Percentiles rank a stretch among this genome's conserved stretches.
Evolutionary conservation across 345 rosid species (phyloP).

Genomic region (Gossypium ekmanianum): DNA sequence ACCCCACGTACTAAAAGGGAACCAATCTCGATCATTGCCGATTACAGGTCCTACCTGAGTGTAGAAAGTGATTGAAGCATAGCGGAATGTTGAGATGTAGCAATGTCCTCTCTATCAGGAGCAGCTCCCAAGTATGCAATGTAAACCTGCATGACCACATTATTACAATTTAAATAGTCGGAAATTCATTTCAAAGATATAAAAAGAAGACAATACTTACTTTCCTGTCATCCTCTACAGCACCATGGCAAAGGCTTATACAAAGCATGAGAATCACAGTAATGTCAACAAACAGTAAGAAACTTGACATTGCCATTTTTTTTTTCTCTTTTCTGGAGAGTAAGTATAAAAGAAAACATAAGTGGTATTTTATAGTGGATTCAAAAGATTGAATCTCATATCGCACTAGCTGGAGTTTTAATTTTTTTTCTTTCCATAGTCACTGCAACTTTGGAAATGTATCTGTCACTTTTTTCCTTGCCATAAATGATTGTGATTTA

Average conservation of each 20-base stretch:
- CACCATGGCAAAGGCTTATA: background rate
- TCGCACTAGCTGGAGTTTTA: background rate
- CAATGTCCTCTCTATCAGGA: constrained; percentile 25
- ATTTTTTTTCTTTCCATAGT: background rate
- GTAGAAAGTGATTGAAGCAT: constrained; percentile 29
- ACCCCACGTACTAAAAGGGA: too few relatives aligned
- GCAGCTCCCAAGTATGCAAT: constrained; percentile 45
- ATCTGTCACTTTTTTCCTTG: too few relatives aligned
- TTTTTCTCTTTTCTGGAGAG: background rate
- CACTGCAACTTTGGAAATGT: background rate
- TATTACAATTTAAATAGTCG: too few relatives aligned
- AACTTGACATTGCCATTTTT: background rate
- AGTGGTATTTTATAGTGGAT: background rate
- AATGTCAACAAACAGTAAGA: too few relatives aligned
- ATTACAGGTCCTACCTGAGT: constrained; percentile 19
- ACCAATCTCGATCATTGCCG: too few relatives aligned
- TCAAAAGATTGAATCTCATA: background rate
- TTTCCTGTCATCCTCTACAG: background rate
- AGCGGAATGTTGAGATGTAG: constrained; percentile 29
- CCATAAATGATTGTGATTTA: background rate
- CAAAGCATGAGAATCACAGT: too few relatives aligned
- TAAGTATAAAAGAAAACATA: background rate
- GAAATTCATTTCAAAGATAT: background rate
- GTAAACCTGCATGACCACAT: constrained; percentile 25
- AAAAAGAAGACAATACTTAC: background rate